Base-by-base conservation (phyloP, 768 basidiomycete species). In the Calocera viscosa region DNA sequence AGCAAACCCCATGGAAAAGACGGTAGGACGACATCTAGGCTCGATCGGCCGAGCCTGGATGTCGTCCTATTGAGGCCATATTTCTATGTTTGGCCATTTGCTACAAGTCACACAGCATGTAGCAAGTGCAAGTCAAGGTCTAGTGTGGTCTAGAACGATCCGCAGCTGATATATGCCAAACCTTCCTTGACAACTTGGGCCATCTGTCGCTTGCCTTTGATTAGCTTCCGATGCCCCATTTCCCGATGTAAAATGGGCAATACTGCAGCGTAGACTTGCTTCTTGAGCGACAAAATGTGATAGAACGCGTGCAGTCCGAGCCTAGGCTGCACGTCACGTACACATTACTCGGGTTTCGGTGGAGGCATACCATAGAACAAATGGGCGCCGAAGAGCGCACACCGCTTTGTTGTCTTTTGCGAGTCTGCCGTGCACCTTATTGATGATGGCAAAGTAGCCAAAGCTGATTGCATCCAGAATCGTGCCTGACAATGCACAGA, bases 251-350 rank as follows among this genome's bases (percentile, higher is more conserved):
- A 22, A 26, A 30, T 60, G 10, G 24, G 53, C 10, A 60, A 19
- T 11, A 60, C 7, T 2, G 30, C 26, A 16, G 53, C 16, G 30
- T 60, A 60, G 2, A 16, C 30, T 11, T 32, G 24, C 53, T 60
- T 60, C 53, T 26, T 26, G 8, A 60, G 78, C 16, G 79, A 79
- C 2, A 94, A 74, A 64, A 91, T 80, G 11, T 82, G 77, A 72
- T 84, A 80, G 75, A 94, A 94, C 1, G 93, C 93, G 68, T 87
- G 86, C 53, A 81, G 81, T 43, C 91, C 90, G 26, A 94, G 82
- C 91, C 92, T 94, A 34, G 33, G 34, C 47, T 34, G 35, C 22
- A 47, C 12, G 12, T 35, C 17, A 70, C 82, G 30, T 40, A 33
- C 22, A 65, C 64, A 66, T 49, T 24, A 38, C 60, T 28, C 17